Evolutionary conservation across 106 monocot genomes (phyloP).

Genomic region (Acorus gramineus): DNA sequence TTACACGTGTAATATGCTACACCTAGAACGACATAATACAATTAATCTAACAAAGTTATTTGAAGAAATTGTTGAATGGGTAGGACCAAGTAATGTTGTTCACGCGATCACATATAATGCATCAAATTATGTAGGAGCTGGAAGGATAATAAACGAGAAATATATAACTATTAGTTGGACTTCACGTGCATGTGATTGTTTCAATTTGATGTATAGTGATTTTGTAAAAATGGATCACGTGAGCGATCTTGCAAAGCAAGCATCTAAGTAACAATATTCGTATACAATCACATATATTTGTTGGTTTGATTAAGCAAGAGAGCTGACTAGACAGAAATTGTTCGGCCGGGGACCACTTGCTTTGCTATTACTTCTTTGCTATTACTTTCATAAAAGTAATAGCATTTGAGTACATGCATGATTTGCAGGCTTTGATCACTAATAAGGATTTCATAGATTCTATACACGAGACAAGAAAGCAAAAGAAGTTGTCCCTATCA

Average conservation of each 20-base stretch:
- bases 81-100: background rate
- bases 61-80: background rate
- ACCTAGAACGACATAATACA: too few relatives aligned
- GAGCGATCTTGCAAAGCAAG: background rate
- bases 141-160: background rate
- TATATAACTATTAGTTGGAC: background rate
- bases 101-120: background rate
- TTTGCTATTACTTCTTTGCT: background rate
- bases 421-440: background rate
- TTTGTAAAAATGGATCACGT: background rate
- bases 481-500: slow-evolving; percentile 8
- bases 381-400: background rate
- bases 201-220: slow-evolving; percentile 1
- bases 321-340: too few relatives aligned
- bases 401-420: background rate
- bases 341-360: too few relatives aligned
- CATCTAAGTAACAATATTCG: background rate
- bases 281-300: too few relatives aligned
- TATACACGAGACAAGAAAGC: background rate
- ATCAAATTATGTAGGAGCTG: background rate
- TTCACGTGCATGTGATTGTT: background rate
- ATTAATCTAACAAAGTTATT: background rate
- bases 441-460: background rate
- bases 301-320: too few relatives aligned
- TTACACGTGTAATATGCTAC: too few relatives aligned